Conservation (phyloP, 2,329 filamentous ascomycete genomes). For the Paraphaeosphaeria minitans region DNA sequence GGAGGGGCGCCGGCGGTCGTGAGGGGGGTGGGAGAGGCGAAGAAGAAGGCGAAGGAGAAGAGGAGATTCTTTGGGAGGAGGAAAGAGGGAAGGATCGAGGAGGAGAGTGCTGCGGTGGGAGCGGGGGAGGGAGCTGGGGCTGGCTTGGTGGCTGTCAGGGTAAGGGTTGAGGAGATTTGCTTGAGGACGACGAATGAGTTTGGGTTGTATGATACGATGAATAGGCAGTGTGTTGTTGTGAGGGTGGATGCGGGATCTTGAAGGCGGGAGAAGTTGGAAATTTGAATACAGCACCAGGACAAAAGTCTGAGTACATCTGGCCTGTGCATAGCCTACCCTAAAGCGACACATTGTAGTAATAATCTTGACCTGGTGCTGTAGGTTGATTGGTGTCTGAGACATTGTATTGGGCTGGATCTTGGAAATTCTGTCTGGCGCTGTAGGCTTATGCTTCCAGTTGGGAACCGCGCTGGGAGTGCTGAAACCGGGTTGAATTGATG, state of each 20-base stretch:
- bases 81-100: slow-evolving; percentile 25
- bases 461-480: not conserved
- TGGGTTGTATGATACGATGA: slow-evolving; percentile 44
- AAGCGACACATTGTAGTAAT: too few species aligned
- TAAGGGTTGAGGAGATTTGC: slow-evolving; percentile 39
- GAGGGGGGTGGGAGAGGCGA: slow-evolving; percentile 4
- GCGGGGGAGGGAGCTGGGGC: slow-evolving; percentile 24
- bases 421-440: too few species aligned
- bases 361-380: too few species aligned
- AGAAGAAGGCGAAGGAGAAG: slow-evolving; percentile 15
- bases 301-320: too few species aligned
- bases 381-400: too few species aligned
- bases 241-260: slow-evolving; percentile 39
- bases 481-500: not conserved
- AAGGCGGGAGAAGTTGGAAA: slow-evolving; percentile 7
- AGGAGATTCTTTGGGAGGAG: slow-evolving; percentile 31
- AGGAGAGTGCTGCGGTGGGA: slow-evolving; percentile 20
- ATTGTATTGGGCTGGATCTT: not conserved
- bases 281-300: not conserved
- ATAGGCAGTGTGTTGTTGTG: slow-evolving; percentile 40
- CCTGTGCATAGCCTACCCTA: too few species aligned
- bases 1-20: slow-evolving; percentile 9
- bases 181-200: slow-evolving; percentile 43
- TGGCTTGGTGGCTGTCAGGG: slow-evolving; percentile 24
- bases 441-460: not conserved